Conservation (phyloP, 306 rosid species). For the Cicer pinnatifidum region DNA sequence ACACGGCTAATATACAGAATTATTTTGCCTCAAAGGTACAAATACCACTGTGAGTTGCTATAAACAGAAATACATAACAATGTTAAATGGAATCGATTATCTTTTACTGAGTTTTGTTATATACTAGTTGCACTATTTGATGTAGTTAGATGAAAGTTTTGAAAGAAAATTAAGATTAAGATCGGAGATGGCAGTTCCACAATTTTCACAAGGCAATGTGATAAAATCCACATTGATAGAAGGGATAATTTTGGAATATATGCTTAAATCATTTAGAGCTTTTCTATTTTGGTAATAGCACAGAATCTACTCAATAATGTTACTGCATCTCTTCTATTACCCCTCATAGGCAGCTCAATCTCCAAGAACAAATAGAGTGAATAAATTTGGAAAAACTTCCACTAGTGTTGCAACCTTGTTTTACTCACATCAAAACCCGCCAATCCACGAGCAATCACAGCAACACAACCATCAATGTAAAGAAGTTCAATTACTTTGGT, state of each 20-base stretch:
- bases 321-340: not conserved
- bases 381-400: not conserved
- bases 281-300: not conserved
- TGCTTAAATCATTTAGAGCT: not conserved
- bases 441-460: not conserved
- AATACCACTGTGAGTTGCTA: not conserved
- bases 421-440: not conserved
- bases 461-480: not conserved
- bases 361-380: constrained; percentile 2
- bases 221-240: not conserved
- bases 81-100: not conserved
- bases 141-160: not conserved
- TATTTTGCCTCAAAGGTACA: not conserved
- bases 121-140: not conserved
- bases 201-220: not conserved
- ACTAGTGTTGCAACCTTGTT: not conserved
- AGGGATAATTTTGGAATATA: not conserved
- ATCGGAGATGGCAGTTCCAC: constrained; percentile 3
- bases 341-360: not conserved
- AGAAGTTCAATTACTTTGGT: not conserved
- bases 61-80: constrained; percentile 3
- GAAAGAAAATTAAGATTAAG: not conserved
- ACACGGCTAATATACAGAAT: not conserved
- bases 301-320: not conserved
- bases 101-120: not conserved